Conservation (phyloP, 2,329 filamentous ascomycete genomes). For the Aureobasidium sp. region DNA sequence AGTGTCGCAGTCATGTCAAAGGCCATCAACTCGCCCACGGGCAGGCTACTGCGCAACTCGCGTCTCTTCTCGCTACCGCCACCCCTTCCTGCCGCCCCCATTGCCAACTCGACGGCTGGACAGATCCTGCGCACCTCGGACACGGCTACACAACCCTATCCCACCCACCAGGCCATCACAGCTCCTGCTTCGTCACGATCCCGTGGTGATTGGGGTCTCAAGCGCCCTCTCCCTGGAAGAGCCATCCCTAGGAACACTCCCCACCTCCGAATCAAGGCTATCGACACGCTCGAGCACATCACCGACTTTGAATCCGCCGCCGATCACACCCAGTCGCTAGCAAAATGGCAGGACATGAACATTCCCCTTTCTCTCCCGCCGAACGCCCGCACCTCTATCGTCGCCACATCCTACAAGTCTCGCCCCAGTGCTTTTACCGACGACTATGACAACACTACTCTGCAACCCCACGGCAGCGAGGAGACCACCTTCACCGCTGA, state of each 20-base stretch:
- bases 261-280: constrained; percentile 62
- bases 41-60: constrained; percentile 70
- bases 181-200: constrained; percentile 63
- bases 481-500: constrained; percentile 20
- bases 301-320: constrained; percentile 80
- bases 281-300: constrained; percentile 80
- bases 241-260: constrained; percentile 64
- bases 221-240: constrained; percentile 70
- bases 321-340: constrained; percentile 70
- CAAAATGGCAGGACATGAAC: constrained; percentile 79
- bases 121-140: constrained; percentile 48
- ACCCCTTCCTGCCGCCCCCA: constrained; percentile 55
- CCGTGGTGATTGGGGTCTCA: constrained; percentile 87
- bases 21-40: constrained; percentile 46
- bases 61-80: constrained; percentile 82
- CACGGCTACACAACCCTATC: constrained; percentile 65
- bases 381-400: not conserved
- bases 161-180: constrained; percentile 72
- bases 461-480: constrained; percentile 19
- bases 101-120: constrained; percentile 37
- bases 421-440: constrained; percentile 32
- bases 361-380: constrained; percentile 54
- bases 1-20: constrained; percentile 24
- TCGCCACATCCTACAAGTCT: not conserved
- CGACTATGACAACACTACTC: constrained; percentile 35